Conservation (phyloP, 345 rosid genomes). For the Eutrema heterophyllum region DNA sequence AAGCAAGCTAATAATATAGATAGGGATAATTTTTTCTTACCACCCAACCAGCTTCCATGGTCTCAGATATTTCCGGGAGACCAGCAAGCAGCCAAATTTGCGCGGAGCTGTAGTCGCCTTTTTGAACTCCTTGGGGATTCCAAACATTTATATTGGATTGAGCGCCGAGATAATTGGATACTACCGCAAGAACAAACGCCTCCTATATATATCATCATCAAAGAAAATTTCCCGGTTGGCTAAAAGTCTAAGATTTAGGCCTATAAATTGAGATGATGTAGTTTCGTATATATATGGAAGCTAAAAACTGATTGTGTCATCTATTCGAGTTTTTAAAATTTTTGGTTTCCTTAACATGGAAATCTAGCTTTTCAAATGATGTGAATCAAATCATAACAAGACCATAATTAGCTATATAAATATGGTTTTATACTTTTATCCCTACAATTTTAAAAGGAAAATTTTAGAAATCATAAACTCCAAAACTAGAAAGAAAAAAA, state of each 20-base stretch:
- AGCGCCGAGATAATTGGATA: slow-evolving; percentile 40
- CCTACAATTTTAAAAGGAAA: neutral
- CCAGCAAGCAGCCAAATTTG: slow-evolving; percentile 50
- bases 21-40: neutral
- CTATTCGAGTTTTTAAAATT: neutral
- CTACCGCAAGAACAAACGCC: slow-evolving; percentile 28
- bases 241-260: neutral
- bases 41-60: slow-evolving; percentile 53
- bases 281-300: too few relatives aligned
- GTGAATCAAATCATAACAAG: neutral
- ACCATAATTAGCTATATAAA: neutral
- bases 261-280: neutral
- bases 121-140: slow-evolving; percentile 38
- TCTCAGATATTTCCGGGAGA: slow-evolving; percentile 26
- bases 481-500: neutral
- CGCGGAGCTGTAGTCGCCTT: slow-evolving; percentile 30
- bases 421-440: too few relatives aligned
- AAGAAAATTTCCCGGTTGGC: neutral
- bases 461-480: neutral
- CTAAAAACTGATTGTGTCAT: neutral
- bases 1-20: neutral
- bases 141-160: slow-evolving; percentile 45
- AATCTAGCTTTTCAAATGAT: neutral
- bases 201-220: slow-evolving; percentile 30
- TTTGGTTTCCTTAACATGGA: neutral